Percentiles rank a stretch among this genome's conserved stretches.
These are phyloP conservation scores for Meyerozyma carpophila DNA, from an alignment of 1,139 yeast species.

Conservation along the genomic window DNA sequence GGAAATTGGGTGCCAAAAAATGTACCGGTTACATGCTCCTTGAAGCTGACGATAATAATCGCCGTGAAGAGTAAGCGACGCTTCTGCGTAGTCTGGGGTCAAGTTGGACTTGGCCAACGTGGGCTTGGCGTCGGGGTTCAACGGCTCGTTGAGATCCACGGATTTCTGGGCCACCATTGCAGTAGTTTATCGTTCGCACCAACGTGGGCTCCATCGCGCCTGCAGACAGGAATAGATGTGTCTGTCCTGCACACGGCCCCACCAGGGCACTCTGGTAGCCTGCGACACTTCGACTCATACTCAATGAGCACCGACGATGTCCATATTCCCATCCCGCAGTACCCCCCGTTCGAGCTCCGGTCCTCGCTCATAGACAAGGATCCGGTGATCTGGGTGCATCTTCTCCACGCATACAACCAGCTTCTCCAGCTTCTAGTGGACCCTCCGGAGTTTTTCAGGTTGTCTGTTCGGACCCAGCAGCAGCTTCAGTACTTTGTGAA, in stretches of 20 bases:
- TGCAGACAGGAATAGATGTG: too few relatives aligned
- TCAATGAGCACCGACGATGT: conserved; percentile 5
- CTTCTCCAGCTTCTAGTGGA: conserved; percentile 43
- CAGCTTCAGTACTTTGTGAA: conserved; percentile 53
- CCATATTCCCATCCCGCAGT: conserved; percentile 56
- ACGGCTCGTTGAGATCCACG: conserved; percentile 47
- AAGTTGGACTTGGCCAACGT: conserved; percentile 41
- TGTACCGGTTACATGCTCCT: conserved; percentile 39
- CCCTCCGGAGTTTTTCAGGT: conserved; percentile 21
- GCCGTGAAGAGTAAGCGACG: conserved; percentile 56
- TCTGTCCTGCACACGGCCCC: not conserved
- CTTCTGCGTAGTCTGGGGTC: conserved; percentile 53
- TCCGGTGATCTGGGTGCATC: conserved; percentile 77
- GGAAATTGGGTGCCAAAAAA: conserved; percentile 47
- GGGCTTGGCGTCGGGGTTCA: conserved; percentile 45
- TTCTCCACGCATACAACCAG: conserved; percentile 56
- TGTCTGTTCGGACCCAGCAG: conserved; percentile 51
- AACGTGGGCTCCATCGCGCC: not conserved
- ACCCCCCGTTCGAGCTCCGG: conserved; percentile 67
- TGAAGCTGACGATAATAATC: conserved; percentile 60
- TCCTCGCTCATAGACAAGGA: conserved; percentile 74
- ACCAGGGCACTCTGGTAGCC: too few relatives aligned
- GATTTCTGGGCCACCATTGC: conserved; percentile 35
- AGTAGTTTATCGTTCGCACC: not conserved
- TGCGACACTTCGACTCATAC: too few relatives aligned